Base-by-base conservation (phyloP, 805 yeast species). In the Yarrowia keelungensis region DNA sequence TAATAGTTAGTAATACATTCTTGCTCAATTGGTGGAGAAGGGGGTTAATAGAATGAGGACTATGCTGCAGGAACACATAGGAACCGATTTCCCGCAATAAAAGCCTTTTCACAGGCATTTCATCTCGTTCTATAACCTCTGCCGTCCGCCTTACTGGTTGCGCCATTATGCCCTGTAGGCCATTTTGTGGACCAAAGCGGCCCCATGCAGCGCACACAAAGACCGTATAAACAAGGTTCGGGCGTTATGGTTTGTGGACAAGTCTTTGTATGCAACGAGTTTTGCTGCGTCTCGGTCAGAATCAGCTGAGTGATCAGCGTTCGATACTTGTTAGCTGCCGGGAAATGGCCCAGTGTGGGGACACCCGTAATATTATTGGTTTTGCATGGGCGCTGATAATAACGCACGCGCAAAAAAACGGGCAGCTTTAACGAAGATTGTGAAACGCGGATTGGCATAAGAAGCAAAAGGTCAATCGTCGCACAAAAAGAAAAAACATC, bases 251-350 rank as follows among this genome's bases (percentile, higher is more conserved):
- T 54, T 41, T n/a, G 32, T 16, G 47, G 22, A 26, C 46, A 39
- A 41, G 47, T 54, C 47, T 22, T 39, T 54, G 46, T 54, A 39
- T 54, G 61, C 61, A 54, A 14, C 61, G 16, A 26, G 14, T 41
- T 22, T 54, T 54, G 61, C 61, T 54, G 61, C 22, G 47, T 54
- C 61, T 54, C 47, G 47, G 61, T 15, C 61, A 5, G n/a, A 54
- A 54, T 54, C 61, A 54, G 61, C 61, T 41, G 61, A 54, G 61
- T 54, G 61, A 54, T 41, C 47, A 54, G 47, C 61, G 12, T 54
- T 39, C 61, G 19, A 22, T 39, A 22, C 61, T 39, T 54, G 9
- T 11, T 8, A 39, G 41, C 41, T 53, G 59, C 59, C 32, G 35
- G 35, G 26, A 50, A 36, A 10, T 5, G 35, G 16, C 26, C 5